Evolutionary conservation across 768 basidiomycete species (phyloP).

Genomic region (Phlebiopsis gigantea): DNA sequence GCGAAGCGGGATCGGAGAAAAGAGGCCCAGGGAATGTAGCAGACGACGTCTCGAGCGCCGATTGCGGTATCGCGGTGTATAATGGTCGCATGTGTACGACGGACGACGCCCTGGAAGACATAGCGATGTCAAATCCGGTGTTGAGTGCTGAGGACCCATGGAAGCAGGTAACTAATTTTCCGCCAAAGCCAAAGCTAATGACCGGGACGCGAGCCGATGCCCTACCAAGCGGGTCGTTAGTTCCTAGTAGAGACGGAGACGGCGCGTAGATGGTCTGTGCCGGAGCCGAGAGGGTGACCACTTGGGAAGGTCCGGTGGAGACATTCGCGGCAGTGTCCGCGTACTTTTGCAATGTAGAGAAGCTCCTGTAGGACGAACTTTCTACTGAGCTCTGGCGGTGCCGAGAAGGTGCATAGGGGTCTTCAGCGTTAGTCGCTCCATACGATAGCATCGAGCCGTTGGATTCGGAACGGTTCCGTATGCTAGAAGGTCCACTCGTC

Average conservation of each 20-base stretch:
- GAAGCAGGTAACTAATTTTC: constrained; percentile 85
- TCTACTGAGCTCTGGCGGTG: constrained; percentile 13
- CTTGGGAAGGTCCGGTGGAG: constrained; percentile 9
- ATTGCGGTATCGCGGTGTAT: constrained; percentile 64
- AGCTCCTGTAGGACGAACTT: constrained; percentile 6
- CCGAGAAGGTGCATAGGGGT: constrained; percentile 14
- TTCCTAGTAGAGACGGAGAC: constrained; percentile 76
- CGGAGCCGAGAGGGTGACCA: constrained; percentile 25
- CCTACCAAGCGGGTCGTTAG: constrained; percentile 77
- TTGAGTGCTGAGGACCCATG: constrained; percentile 61
- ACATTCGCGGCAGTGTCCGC: background rate
- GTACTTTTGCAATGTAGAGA: background rate
- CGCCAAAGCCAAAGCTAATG: constrained; percentile 91
- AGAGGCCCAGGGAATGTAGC: constrained; percentile 82
- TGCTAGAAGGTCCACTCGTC: background rate
- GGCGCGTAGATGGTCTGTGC: constrained; percentile 67
- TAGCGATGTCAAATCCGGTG: constrained; percentile 74
- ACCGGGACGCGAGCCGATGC: constrained; percentile 71
- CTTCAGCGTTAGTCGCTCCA: background rate
- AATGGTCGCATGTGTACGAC: constrained; percentile 64
- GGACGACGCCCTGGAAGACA: constrained; percentile 66
- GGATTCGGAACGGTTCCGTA: constrained; percentile 9
- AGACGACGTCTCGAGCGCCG: constrained; percentile 48
- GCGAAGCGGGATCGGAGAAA: constrained; percentile 67
- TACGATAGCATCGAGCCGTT: constrained; percentile 11